Evolutionary conservation across 2,329 filamentous ascomycete species (phyloP).

Genomic region (Xylaria sp.): DNA sequence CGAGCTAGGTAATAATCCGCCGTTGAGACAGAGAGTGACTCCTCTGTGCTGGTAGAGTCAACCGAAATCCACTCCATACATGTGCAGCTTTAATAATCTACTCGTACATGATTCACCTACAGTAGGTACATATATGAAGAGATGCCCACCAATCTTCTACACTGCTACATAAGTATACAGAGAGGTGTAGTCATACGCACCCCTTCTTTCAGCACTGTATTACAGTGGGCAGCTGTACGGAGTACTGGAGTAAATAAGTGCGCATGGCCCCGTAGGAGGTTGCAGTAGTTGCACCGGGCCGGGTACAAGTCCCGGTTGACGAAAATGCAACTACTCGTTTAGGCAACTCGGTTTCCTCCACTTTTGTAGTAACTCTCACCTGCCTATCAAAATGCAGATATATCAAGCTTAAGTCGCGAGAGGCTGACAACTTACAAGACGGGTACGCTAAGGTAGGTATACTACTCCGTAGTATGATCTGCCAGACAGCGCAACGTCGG

Average conservation of each 20-base stretch:
- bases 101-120: background rate
- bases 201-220: too few relatives aligned
- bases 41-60: background rate
- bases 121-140: background rate
- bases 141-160: too few relatives aligned
- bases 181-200: background rate
- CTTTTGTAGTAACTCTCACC: background rate
- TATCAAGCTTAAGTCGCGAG: too few relatives aligned
- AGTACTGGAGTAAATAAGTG: too few relatives aligned
- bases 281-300: background rate
- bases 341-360: background rate
- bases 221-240: background rate
- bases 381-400: too few relatives aligned
- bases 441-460: background rate
- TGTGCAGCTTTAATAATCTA: background rate
- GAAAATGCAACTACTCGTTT: constrained; percentile 11
- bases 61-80: constrained; percentile 1
- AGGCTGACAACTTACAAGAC: background rate
- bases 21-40: too few relatives aligned
- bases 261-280: background rate
- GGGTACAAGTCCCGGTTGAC: constrained; percentile 6
- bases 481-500: background rate
- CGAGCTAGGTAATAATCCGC: too few relatives aligned
- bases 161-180: too few relatives aligned
- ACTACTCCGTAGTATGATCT: background rate